Percentiles rank a stretch among this genome's conserved stretches.
Conservation (phyloP, 805 yeast species). For the Schwanniomyces yamadae region DNA sequence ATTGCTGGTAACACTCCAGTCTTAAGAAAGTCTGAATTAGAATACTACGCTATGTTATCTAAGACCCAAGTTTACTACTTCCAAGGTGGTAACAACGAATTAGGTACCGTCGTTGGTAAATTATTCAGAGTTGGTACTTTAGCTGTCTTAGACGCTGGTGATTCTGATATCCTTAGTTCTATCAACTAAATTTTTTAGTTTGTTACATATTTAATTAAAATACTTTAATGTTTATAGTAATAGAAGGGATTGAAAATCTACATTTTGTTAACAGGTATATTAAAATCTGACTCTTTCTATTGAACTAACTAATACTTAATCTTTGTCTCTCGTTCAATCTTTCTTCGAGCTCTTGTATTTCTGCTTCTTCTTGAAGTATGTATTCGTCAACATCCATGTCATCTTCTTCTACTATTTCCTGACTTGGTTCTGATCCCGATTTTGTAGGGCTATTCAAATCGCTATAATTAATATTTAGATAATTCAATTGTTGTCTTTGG, state of each 20-base stretch:
- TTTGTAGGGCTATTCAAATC: slow-evolving; percentile 16
- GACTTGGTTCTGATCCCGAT: slow-evolving; percentile 6
- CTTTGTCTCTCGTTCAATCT: slow-evolving; percentile 25
- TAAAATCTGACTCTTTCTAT: too few relatives aligned
- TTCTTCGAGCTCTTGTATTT: slow-evolving; percentile 42
- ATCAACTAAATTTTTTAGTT: slow-evolving; percentile 22
- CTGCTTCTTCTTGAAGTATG: slow-evolving; percentile 46
- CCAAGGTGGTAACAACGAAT: slow-evolving; percentile 99
- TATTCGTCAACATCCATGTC: slow-evolving; percentile 34
- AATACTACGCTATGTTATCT: slow-evolving; percentile 99
- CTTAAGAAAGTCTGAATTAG: slow-evolving; percentile 99
- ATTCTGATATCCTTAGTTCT: slow-evolving; percentile 93
- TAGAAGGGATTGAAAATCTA: slow-evolving; percentile 9
- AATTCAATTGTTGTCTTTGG: slow-evolving; percentile 40
- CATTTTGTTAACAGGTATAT: not conserved
- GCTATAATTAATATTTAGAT: slow-evolving; percentile 23
- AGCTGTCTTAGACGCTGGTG: slow-evolving; percentile 98
- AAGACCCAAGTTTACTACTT: slow-evolving; percentile 97
- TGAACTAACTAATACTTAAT: not conserved
- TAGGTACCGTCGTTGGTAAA: slow-evolving; percentile 99
- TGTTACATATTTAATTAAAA: slow-evolving; percentile 1
- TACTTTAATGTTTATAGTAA: slow-evolving; percentile 10
- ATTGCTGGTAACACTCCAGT: slow-evolving; percentile 99
- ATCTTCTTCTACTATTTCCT: slow-evolving; percentile 9
- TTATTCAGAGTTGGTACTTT: slow-evolving; percentile 99